phyloP scores from a whole-genome alignment of 345 rosid species.

The Abelmoschus esculentus region DNA sequence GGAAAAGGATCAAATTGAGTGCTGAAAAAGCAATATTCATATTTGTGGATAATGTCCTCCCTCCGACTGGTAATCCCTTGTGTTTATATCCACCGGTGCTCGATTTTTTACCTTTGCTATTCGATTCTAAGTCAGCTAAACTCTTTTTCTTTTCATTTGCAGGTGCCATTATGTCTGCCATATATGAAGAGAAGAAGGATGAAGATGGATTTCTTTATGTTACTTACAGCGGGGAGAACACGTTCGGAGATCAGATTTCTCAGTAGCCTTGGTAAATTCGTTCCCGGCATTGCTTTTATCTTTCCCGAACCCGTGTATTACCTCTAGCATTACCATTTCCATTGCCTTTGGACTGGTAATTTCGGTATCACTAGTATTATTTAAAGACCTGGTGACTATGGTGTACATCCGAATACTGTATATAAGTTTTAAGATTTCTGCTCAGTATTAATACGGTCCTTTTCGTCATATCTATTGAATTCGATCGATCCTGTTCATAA shows the following conservation, averaged over 20 bases:
- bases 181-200: conserved; percentile 89
- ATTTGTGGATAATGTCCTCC: conserved; percentile 90
- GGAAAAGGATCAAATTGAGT: conserved; percentile 84
- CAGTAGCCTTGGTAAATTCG: background rate
- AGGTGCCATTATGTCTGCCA: conserved; percentile 77
- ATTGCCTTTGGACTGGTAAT: background rate
- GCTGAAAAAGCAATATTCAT: conserved; percentile 95
- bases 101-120: background rate
- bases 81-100: no score
- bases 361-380: background rate
- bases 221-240: conserved; percentile 92
- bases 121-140: background rate
- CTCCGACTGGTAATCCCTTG: conserved; percentile 69
- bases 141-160: background rate
- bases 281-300: background rate
- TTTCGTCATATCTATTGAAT: background rate
- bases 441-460: background rate
- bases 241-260: conserved; percentile 42
- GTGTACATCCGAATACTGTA: conserved; percentile 31
- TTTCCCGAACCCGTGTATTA: background rate
- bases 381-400: conserved; percentile 10
- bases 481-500: background rate
- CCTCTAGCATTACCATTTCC: background rate
- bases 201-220: conserved; percentile 95
- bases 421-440: conserved; percentile 16